phyloP scores from a whole-genome alignment of 805 yeast species.

The Jamesozyma lodderae region DNA sequence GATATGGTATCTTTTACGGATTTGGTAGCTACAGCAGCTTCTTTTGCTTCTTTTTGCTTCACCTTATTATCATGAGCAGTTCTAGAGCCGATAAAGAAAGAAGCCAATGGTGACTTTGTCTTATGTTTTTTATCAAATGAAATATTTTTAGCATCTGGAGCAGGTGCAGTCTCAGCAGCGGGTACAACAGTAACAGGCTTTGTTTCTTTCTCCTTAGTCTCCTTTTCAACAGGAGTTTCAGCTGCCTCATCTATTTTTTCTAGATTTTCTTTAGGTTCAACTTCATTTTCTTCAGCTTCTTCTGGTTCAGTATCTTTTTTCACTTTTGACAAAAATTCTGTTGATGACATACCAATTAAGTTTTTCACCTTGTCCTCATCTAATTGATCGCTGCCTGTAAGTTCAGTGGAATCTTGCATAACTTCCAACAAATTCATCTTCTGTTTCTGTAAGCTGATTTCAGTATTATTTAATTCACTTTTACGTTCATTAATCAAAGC shows the following conservation, averaged over 20 bases:
- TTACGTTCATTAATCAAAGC: slow-evolving; percentile 32
- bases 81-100: slow-evolving; percentile 2
- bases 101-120: too few relatives aligned
- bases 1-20: neutral
- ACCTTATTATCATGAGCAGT: neutral
- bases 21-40: neutral
- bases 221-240: slow-evolving; percentile 1
- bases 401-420: slow-evolving; percentile 35
- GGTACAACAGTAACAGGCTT: slow-evolving; percentile 1
- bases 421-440: slow-evolving; percentile 22
- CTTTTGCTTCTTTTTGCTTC: neutral
- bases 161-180: neutral
- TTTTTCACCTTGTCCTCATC: slow-evolving; percentile 28
- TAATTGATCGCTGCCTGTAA: slow-evolving; percentile 24
- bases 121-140: neutral
- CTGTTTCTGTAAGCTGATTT: slow-evolving; percentile 32
- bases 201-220: slow-evolving; percentile 7
- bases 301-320: slow-evolving; percentile 1
- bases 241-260: slow-evolving; percentile 4
- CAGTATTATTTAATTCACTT: slow-evolving; percentile 29
- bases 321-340: slow-evolving; percentile 18
- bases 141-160: neutral
- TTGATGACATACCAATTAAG: slow-evolving; percentile 26
- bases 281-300: neutral
- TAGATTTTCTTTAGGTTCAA: slow-evolving; percentile 5